These are phyloP conservation scores for Physaria fendleri DNA, from an alignment of 345 rosid genomes.

Conservation along the genomic window DNA sequence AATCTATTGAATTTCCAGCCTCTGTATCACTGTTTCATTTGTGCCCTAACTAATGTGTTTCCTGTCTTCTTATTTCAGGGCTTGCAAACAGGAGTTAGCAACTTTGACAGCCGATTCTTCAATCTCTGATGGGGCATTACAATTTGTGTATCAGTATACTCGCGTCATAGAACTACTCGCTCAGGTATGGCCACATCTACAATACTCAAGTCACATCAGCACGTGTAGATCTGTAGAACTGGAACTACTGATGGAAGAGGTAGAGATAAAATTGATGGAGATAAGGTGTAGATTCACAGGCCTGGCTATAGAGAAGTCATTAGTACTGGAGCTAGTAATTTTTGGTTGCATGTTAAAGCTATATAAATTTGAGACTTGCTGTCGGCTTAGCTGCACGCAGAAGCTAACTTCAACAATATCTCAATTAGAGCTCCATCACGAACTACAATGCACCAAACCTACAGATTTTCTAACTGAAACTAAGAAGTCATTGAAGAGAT, in stretches of 20 bases:
- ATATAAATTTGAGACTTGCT: constrained; percentile 41
- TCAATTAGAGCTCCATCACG: constrained; percentile 37
- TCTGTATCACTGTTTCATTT: constrained; percentile 8
- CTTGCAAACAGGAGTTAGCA: constrained; percentile 52
- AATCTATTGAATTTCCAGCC: neutral
- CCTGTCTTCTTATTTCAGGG: constrained; percentile 37
- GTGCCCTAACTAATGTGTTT: neutral
- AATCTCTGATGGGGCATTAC: constrained; percentile 39
- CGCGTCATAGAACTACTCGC: constrained; percentile 46
- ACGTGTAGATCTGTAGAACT: constrained; percentile 32
- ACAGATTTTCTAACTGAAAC: constrained; percentile 52
- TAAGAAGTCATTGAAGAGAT: constrained; percentile 34
- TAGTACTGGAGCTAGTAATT: constrained; percentile 50
- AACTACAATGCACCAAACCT: constrained; percentile 39
- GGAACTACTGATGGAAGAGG: constrained; percentile 49
- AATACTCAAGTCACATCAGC: constrained; percentile 23
- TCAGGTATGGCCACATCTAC: constrained; percentile 38
- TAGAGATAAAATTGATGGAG: constrained; percentile 56
- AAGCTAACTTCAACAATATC: constrained; percentile 48
- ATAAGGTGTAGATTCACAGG: constrained; percentile 55
- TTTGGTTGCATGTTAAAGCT: constrained; percentile 47
- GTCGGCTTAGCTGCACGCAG: constrained; percentile 29
- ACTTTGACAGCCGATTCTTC: constrained; percentile 28
- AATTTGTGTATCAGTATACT: constrained; percentile 49
- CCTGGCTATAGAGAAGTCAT: constrained; percentile 50